phyloP scores from a whole-genome alignment of 2,329 filamentous ascomycete species.

The Corinectria fuckeliana region DNA sequence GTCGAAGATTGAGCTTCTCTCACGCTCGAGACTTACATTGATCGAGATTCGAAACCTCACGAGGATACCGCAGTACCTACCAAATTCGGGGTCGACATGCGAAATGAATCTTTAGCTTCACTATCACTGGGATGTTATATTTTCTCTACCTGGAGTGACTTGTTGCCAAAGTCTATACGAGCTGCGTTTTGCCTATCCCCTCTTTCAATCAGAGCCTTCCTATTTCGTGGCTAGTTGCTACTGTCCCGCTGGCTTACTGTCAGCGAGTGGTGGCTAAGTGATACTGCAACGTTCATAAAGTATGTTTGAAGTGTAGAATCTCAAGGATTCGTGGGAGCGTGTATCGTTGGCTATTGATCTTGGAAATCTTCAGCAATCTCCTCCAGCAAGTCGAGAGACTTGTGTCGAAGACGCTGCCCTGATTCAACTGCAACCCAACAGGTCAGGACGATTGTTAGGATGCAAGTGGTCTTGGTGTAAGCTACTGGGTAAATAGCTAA shows the following conservation, averaged over 20 bases:
- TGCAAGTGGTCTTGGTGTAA: not conserved
- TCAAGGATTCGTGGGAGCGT: too few relatives aligned
- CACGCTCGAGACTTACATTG: not conserved
- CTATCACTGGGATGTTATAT: too few relatives aligned
- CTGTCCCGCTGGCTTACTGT: too few relatives aligned
- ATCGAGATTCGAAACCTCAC: not conserved
- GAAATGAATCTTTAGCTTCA: too few relatives aligned
- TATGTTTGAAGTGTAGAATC: too few relatives aligned
- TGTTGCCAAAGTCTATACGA: too few relatives aligned
- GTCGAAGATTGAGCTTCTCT: not conserved
- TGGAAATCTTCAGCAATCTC: conserved; percentile 18
- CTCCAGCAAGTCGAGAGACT: conserved; percentile 12
- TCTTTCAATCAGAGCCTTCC: too few relatives aligned
- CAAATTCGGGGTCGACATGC: too few relatives aligned
- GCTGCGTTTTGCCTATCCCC: too few relatives aligned
- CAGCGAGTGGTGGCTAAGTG: too few relatives aligned
- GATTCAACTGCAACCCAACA: conserved; percentile 17
- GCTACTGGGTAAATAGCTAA: conserved; percentile 3
- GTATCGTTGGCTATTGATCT: not conserved
- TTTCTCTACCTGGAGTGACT: too few relatives aligned
- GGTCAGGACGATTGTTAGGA: conserved; percentile 9
- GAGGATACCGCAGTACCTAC: not conserved
- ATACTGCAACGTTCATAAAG: not conserved
- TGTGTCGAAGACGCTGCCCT: conserved; percentile 18
- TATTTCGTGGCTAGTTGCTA: too few relatives aligned